Conservation (phyloP, 805 yeast genomes). For the Ogataea pignaliae region DNA sequence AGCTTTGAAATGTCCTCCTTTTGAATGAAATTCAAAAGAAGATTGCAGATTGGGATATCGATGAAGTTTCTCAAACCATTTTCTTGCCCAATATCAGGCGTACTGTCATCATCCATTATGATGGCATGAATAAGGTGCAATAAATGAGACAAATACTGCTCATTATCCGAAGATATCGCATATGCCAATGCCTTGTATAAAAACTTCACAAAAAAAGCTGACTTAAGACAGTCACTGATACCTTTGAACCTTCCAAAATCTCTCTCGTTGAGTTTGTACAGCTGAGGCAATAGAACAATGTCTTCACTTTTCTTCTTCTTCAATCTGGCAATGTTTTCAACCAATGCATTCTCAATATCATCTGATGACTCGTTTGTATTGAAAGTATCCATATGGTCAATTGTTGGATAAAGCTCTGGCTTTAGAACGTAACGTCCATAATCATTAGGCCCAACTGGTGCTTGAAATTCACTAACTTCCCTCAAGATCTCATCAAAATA, state of each 20-base stretch:
- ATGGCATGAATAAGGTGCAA: slow-evolving; percentile 69
- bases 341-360: slow-evolving; percentile 44
- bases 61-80: slow-evolving; percentile 32
- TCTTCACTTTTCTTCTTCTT: slow-evolving; percentile 36
- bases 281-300: slow-evolving; percentile 46
- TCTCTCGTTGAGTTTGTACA: slow-evolving; percentile 27
- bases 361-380: slow-evolving; percentile 47
- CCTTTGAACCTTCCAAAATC: slow-evolving; percentile 30
- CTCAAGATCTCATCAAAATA: slow-evolving; percentile 46
- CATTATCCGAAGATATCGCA: slow-evolving; percentile 47
- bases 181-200: slow-evolving; percentile 53
- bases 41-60: slow-evolving; percentile 52
- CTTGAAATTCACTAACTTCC: slow-evolving; percentile 55
- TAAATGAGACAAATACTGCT: slow-evolving; percentile 52
- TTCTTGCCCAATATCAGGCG: slow-evolving; percentile 40
- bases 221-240: slow-evolving; percentile 48
- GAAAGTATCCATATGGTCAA: slow-evolving; percentile 57
- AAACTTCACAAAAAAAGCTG: slow-evolving; percentile 50
- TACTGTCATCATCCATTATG: slow-evolving; percentile 29
- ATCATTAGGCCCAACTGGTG: slow-evolving; percentile 65
- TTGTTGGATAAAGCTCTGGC: slow-evolving; percentile 34
- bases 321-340: slow-evolving; percentile 37
- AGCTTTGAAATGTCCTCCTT: slow-evolving; percentile 44
- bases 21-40: slow-evolving; percentile 48
- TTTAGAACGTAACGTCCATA: slow-evolving; percentile 64